Conservation (phyloP, 345 rosid species). For the Erysimum cheiranthoides region DNA sequence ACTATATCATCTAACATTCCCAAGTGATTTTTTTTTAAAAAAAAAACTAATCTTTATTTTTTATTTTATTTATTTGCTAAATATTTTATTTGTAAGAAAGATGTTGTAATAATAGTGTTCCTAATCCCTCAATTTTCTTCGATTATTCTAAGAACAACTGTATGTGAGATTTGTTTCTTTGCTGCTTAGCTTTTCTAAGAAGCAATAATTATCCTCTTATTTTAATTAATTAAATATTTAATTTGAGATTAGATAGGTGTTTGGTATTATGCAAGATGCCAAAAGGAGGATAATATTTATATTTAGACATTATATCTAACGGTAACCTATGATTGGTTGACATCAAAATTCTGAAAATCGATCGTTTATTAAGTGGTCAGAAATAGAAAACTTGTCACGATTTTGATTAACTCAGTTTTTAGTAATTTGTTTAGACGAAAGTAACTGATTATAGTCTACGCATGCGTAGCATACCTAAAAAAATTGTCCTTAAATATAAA, state of each 20-base stretch:
- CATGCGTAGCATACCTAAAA: background rate
- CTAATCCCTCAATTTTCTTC: conserved; percentile 37
- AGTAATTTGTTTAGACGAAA: background rate
- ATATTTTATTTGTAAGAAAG: conserved; percentile 29
- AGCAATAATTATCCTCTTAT: conserved; percentile 33
- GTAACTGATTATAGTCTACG: background rate
- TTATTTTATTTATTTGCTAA: background rate
- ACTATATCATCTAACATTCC: conserved; percentile 35
- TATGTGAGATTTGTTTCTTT: conserved; percentile 39
- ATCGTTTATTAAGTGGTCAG: conserved; percentile 22
- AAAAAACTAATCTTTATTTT: background rate
- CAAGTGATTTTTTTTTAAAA: conserved; percentile 5
- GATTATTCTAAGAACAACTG: conserved; percentile 40
- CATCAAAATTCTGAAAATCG: conserved; percentile 25
- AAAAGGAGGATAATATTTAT: conserved; percentile 4
- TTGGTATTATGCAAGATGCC: conserved; percentile 43
- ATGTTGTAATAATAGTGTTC: conserved; percentile 42
- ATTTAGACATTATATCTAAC: conserved; percentile 17
- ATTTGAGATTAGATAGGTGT: conserved; percentile 46
- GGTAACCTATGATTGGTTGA: conserved; percentile 31
- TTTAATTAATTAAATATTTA: conserved; percentile 24
- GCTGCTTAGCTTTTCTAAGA: conserved; percentile 37
- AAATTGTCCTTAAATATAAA: background rate
- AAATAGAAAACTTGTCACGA: conserved; percentile 10
- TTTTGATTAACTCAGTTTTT: background rate